Conservation (phyloP, 345 rosid species). For the Corchorus capsularis region DNA sequence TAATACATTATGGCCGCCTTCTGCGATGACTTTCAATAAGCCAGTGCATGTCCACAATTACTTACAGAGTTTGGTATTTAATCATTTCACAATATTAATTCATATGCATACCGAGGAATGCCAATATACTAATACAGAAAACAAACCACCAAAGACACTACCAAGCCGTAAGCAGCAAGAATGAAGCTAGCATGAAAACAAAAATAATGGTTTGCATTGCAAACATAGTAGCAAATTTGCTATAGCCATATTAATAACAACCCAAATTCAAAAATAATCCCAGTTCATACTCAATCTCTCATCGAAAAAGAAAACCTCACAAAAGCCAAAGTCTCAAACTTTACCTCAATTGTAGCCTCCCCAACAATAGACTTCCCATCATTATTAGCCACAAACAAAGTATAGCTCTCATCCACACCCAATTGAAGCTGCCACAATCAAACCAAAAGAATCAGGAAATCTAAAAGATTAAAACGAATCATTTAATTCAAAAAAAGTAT, state of each 20-base stretch:
- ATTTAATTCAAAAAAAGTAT: slow-evolving; percentile 11
- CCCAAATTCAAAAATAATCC: not conserved
- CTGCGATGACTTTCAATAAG: too few species aligned
- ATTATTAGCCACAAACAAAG: slow-evolving; percentile 44
- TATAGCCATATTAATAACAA: not conserved
- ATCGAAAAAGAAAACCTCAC: not conserved
- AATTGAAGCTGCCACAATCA: slow-evolving; percentile 34
- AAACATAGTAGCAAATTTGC: not conserved
- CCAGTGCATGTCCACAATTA: too few species aligned
- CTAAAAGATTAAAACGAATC: not conserved
- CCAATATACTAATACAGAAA: not conserved
- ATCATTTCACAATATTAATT: too few species aligned
- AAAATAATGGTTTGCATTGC: not conserved
- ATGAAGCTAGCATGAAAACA: not conserved
- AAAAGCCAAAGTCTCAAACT: slow-evolving; percentile 7
- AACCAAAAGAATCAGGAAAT: not conserved
- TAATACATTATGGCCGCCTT: too few species aligned
- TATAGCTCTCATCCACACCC: slow-evolving; percentile 52
- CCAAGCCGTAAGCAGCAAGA: not conserved
- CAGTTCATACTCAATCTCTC: not conserved
- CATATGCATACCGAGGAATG: not conserved
- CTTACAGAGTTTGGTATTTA: too few species aligned
- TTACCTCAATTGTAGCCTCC: slow-evolving; percentile 77
- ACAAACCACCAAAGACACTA: not conserved
- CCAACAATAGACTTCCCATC: slow-evolving; percentile 52